Conservation (phyloP, 805 yeast species). For the Candida ascalaphidarum region DNA sequence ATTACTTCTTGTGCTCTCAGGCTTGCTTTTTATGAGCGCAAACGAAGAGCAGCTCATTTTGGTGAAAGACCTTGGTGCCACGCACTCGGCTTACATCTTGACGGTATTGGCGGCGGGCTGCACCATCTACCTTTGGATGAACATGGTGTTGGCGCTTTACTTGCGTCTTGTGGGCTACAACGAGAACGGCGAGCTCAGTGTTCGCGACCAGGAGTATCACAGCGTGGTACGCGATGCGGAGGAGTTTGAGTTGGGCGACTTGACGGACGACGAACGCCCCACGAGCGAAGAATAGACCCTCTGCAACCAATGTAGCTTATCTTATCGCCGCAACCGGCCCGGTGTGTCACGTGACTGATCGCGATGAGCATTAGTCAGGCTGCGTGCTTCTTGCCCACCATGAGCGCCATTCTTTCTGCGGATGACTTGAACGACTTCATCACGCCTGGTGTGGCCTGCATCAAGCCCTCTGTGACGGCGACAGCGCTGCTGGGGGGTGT, state of each 20-base stretch:
- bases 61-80: conserved; percentile 69
- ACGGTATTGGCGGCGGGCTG: conserved; percentile 67
- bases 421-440: conserved; percentile 93
- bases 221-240: conserved; percentile 11
- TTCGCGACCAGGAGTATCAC: conserved; percentile 6
- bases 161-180: conserved; percentile 35
- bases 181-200: conserved; percentile 25
- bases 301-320: no score
- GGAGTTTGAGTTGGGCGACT: conserved; percentile 29
- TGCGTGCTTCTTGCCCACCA: conserved; percentile 12
- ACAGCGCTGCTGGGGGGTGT: conserved; percentile 23
- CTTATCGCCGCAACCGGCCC: no score
- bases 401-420: conserved; percentile 85
- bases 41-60: conserved; percentile 77
- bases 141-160: conserved; percentile 53
- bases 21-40: conserved; percentile 85
- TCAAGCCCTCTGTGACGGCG: conserved; percentile 65
- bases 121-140: conserved; percentile 57
- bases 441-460: conserved; percentile 89
- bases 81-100: conserved; percentile 76
- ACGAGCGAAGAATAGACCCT: no score
- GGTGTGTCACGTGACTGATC: no score
- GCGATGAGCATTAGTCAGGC: no score
- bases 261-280: conserved; percentile 13
- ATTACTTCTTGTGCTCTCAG: conserved; percentile 68